A percentile compares a stretch with the other conserved stretches of the same genome.
Evolutionary conservation across 1,284 basidiomycete species (phyloP).

Genomic region (Erythrobasidium hasegawianum): DNA sequence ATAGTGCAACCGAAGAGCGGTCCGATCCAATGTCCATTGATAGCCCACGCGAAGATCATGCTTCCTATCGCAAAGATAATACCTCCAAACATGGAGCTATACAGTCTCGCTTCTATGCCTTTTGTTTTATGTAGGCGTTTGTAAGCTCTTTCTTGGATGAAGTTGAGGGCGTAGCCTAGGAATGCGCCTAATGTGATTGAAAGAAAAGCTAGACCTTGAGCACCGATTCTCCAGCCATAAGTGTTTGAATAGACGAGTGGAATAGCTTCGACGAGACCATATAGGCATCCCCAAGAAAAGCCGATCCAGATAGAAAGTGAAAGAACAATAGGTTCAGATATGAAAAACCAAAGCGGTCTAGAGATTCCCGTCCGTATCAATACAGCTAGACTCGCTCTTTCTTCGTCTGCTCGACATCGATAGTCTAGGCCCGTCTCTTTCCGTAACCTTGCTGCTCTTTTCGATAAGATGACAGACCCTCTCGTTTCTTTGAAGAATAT

Average conservation of each 20-base stretch:
- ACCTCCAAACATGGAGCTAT: constrained; percentile 62
- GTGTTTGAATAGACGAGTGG: constrained; percentile 31
- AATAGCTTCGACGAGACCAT: constrained; percentile 33
- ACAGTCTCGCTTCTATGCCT: constrained; percentile 73
- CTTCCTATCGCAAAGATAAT: constrained; percentile 61
- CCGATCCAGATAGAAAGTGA: constrained; percentile 36
- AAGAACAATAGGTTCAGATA: constrained; percentile 38
- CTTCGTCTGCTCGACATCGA: constrained; percentile 46
- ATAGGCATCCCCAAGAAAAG: constrained; percentile 35
- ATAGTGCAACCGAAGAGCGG: constrained; percentile 50
- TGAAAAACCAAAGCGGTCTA: constrained; percentile 44
- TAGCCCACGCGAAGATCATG: constrained; percentile 54
- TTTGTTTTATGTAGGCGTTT: constrained; percentile 44
- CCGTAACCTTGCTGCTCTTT: constrained; percentile 35
- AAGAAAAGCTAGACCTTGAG: constrained; percentile 38
- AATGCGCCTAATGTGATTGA: constrained; percentile 36
- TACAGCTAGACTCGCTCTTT: constrained; percentile 45
- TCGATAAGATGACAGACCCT: constrained; percentile 35
- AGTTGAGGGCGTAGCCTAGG: constrained; percentile 34
- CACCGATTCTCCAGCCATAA: constrained; percentile 38
- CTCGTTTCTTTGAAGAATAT: constrained; percentile 33
- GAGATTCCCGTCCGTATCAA: constrained; percentile 47
- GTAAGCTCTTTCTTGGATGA: constrained; percentile 33
- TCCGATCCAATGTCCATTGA: constrained; percentile 45
- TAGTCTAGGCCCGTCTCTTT: constrained; percentile 48